These are phyloP conservation scores for Backusella westeae DNA, from an alignment of 192 early-diverging fungal species.

Conservation along the genomic window DNA sequence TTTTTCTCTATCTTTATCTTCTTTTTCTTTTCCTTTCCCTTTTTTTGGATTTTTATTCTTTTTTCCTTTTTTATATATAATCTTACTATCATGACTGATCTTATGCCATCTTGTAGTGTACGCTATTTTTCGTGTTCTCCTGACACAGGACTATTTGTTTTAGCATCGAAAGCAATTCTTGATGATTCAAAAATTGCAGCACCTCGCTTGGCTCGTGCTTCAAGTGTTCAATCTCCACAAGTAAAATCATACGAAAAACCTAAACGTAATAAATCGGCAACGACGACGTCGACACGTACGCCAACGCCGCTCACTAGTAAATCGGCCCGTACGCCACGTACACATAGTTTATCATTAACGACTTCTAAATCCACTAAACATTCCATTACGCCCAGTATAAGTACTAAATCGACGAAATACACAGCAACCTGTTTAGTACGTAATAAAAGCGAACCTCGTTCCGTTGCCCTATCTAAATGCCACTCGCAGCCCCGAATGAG, in stretches of 20 bases:
- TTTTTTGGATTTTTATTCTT: neutral
- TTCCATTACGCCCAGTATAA: neutral
- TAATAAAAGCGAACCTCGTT: conserved; percentile 1
- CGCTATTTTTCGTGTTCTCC: conserved; percentile 29
- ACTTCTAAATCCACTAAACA: neutral
- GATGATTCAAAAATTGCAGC: neutral
- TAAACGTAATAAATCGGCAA: conserved; percentile 1
- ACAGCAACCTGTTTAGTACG: neutral
- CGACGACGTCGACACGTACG: neutral
- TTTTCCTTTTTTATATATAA: neutral
- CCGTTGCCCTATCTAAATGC: neutral
- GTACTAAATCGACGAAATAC: neutral
- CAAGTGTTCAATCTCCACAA: neutral
- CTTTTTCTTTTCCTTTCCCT: neutral
- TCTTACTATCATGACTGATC: neutral
- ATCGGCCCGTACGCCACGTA: conserved; percentile 5
- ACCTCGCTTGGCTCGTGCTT: neutral
- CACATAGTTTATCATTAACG: neutral
- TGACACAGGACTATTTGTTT: conserved; percentile 29
- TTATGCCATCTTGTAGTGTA: conserved; percentile 12
- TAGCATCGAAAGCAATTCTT: conserved; percentile 24
- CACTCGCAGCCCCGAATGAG: neutral
- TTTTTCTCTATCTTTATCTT: neutral
- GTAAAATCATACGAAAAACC: neutral
- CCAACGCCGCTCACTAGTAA: neutral